A percentile compares a stretch with the other conserved stretches of the same genome.
These are phyloP conservation scores for Rubia tinctorum DNA, from an alignment of 305 asterid genomes.

Conservation along the genomic window DNA sequence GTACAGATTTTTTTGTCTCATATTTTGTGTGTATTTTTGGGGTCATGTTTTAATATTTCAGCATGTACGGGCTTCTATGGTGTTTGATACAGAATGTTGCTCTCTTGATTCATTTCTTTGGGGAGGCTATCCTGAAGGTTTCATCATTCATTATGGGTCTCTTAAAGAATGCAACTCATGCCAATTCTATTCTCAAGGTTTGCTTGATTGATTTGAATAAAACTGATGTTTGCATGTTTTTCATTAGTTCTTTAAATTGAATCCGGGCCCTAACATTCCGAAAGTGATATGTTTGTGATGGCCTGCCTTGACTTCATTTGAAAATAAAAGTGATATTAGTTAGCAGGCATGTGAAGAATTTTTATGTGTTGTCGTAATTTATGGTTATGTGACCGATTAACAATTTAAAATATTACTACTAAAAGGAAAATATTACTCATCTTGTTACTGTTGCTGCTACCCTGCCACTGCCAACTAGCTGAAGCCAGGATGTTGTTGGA, in stretches of 20 bases:
- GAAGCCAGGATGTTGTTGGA: too few relatives aligned
- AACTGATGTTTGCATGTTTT: neutral
- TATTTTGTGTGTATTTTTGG: too few relatives aligned
- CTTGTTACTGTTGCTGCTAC: too few relatives aligned
- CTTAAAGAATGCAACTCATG: conserved; percentile 52
- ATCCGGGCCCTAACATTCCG: neutral
- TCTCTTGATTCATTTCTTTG: conserved; percentile 65
- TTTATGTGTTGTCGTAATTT: too few relatives aligned
- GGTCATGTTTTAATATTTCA: too few relatives aligned
- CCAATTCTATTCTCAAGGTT: conserved; percentile 90
- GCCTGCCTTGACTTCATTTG: neutral
- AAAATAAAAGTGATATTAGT: neutral
- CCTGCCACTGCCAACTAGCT: too few relatives aligned
- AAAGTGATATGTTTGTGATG: neutral
- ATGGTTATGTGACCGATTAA: too few relatives aligned
- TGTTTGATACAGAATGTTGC: too few relatives aligned
- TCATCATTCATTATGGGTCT: conserved; percentile 93
- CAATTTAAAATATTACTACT: too few relatives aligned
- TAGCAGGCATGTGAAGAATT: neutral
- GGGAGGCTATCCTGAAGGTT: conserved; percentile 92
- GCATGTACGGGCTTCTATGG: too few relatives aligned
- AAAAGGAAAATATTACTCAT: too few relatives aligned
- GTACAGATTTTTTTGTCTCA: too few relatives aligned
- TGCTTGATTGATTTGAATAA: conserved; percentile 24
- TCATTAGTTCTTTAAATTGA: neutral